Evolutionary conservation across 2,329 filamentous ascomycete species (phyloP), one percentile per base, ranked within the genome.

Genomic region (Colletotrichum sp.): DNA sequence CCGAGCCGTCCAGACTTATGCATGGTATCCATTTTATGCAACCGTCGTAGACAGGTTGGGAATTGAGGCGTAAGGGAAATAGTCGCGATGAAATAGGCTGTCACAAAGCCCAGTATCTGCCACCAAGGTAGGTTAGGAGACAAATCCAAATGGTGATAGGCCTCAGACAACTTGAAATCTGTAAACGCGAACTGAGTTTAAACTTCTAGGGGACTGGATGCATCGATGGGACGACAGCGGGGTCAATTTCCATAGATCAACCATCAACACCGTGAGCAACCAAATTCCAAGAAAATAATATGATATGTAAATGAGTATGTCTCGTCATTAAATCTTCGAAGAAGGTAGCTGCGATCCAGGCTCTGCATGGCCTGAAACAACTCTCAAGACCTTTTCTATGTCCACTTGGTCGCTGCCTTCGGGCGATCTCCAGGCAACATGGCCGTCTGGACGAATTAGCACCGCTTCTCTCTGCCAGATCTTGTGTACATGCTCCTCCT

Each of bases 221-320:
- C 6, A 52, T 52, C 44, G 44, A 52, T 52, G 44, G n/a, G 44
- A 52, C n/a, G 44, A 52, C 2, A 13, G 12, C n/a, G 44, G 12
- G 44, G 6, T 52, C n/a, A 52, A 13, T 12, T 21, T 13, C n/a
- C n/a, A 13, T 5, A 13, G 3, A 52, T 52, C 10, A 13, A 21
- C n/a, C 44, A 2, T 52, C 39, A 49, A 21, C 44, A 21, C 44
- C 0, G 12, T 21, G n/a, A 52, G n/a, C 44, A 1, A 21, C 6
- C n/a, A 0, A 52, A 52, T 21, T 21, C n/a, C 0, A 2, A 13
- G 6, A 7, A 21, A 21, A 21, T 1, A 24, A 52, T 21, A 7
- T 52, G 6, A 52, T 9, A 21, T 1, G n/a, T 6, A 52, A 52
- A 2, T 52, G n/a, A 52, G 18, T 1, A 52, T 21, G n/a, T 7